phyloP scores from a whole-genome alignment of 257 asterid genomes.

The Fraxinus quadrangulata region DNA sequence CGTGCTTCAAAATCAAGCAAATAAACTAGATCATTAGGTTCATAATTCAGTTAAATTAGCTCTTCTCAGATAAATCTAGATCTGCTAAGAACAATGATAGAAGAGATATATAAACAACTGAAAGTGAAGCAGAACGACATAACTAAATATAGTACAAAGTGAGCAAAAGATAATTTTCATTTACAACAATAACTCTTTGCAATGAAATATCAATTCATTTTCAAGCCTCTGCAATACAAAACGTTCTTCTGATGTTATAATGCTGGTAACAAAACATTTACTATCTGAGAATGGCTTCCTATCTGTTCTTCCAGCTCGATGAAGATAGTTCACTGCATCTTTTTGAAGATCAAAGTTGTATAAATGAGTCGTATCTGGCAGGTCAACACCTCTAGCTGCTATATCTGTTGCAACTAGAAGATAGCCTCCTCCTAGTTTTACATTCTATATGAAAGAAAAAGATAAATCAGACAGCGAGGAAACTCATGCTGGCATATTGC shows the following conservation, averaged over 20 bases:
- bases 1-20: no score
- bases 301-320: constrained; percentile 95
- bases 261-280: constrained; percentile 77
- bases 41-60: not conserved
- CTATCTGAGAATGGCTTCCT: constrained; percentile 89
- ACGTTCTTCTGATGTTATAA: constrained; percentile 71
- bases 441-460: constrained; percentile 47
- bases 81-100: not conserved
- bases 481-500: not conserved
- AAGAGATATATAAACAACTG: no score
- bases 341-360: constrained; percentile 91
- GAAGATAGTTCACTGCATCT: constrained; percentile 87
- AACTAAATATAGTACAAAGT: not conserved
- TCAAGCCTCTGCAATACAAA: constrained; percentile 85
- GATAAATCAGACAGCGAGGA: constrained; percentile 1
- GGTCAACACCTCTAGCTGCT: constrained; percentile 61
- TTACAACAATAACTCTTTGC: constrained; percentile 63
- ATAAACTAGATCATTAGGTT: not conserved
- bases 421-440: constrained; percentile 65
- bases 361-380: constrained; percentile 87
- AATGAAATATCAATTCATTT: constrained; percentile 72
- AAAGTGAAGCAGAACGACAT: no score
- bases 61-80: not conserved
- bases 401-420: constrained; percentile 85
- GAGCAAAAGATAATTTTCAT: constrained; percentile 9